Evolutionary conservation across 306 rosid species (phyloP).

Genomic region (Styphnolobium japonicum): DNA sequence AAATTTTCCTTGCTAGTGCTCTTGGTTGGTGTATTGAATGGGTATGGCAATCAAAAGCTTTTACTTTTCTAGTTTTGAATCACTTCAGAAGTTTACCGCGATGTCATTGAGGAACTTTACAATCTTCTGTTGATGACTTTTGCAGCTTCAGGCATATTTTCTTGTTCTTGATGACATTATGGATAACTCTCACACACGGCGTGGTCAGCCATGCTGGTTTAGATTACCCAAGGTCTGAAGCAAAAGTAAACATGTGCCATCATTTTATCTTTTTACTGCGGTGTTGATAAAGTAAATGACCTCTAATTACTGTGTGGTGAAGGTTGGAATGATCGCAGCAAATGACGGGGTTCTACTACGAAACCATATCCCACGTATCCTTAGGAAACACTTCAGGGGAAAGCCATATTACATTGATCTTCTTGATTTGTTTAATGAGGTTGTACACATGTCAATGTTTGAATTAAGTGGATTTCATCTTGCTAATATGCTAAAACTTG

Average conservation of each 20-base stretch:
- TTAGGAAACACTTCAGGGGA: constrained; percentile 78
- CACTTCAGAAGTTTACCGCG: neutral
- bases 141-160: constrained; percentile 66
- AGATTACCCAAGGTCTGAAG: constrained; percentile 57
- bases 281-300: constrained; percentile 4
- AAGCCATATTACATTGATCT: constrained; percentile 83
- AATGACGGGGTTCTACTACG: constrained; percentile 83
- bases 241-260: neutral
- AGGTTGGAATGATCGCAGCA: constrained; percentile 86
- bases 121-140: constrained; percentile 13
- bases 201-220: constrained; percentile 64
- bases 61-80: neutral
- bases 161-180: constrained; percentile 65
- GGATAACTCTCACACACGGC: constrained; percentile 61
- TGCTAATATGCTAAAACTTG: constrained; percentile 18
- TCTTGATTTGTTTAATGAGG: constrained; percentile 88
- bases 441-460: constrained; percentile 30
- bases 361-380: constrained; percentile 72
- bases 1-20: constrained; percentile 53
- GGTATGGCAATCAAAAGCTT: constrained; percentile 31
- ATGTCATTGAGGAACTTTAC: neutral
- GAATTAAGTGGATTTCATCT: constrained; percentile 12
- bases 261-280: neutral
- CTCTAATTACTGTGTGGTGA: neutral
- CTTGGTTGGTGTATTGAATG: constrained; percentile 75